Evolutionary conservation across 495 filamentous ascomycete species (phyloP), one percentile per base, ranked within the genome.

Genomic region (Neurospora sp.): DNA sequence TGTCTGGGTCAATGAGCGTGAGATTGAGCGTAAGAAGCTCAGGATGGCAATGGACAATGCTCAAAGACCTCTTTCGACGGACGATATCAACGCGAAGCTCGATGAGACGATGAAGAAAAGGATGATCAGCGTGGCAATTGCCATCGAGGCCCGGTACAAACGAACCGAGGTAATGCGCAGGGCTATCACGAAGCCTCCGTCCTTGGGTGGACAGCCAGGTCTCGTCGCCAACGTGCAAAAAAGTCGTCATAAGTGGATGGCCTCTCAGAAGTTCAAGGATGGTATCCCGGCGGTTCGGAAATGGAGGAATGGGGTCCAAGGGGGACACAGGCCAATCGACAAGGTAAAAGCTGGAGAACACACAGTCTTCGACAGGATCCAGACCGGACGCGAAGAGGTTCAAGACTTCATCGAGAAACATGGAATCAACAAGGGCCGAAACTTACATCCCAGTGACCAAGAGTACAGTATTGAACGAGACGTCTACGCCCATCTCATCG

Each of bases 1-100:
- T 3, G 72, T 81, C 12, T 79, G 78, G 78, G 1, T 76, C 66
- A 3, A 78, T 9, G 76, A 79, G 38, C 39, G 75, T 7, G 5
- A 72, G 20, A 5, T 23, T 6, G 48, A n/a, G 44, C 44, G 3
- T 5, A 20, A 20, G 8, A 48, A 48, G n/a, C 44, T 48, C 18
- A 10, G 0, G 9, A 4, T 11, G 8, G 44, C 44, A 48, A 48
- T n/a, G 42, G 18, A 0, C 1, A 4, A 9, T 46, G 18, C 18
- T 46, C 18, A n/a, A 3, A 3, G 0, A 9, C 7, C 7, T 46
- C 18, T 9, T 46, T 9, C 18, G 2, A n/a, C 18, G 2, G 3
- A 46, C 18, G 18, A 46, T 2, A 8, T 46, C 0, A n/a, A n/a
- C 7, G 3, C 42, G 8, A 46, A 10, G 18, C 18, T 46, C 3